These are phyloP conservation scores for Falciphora oryzae DNA, from an alignment of 2,329 filamentous ascomycete species.

Conservation along the genomic window DNA sequence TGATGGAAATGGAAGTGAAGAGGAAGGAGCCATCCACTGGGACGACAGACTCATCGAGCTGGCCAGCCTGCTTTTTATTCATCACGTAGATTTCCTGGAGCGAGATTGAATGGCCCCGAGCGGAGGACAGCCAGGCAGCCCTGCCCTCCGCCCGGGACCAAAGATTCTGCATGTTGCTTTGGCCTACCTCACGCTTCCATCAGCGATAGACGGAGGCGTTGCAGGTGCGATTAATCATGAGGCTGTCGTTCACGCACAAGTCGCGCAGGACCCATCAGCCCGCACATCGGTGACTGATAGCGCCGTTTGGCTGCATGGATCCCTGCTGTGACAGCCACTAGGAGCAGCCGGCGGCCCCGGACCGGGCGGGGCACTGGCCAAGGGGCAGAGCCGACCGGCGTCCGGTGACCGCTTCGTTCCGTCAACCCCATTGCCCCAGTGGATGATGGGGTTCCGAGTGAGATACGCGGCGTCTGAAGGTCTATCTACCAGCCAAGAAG, in stretches of 20 bases:
- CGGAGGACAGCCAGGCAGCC: background rate
- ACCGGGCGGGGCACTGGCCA: too few species aligned
- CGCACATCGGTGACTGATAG: background rate
- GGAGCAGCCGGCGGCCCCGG: too few species aligned
- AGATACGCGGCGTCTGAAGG: background rate
- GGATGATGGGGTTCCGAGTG: background rate
- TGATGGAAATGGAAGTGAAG: background rate
- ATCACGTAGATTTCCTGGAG: background rate
- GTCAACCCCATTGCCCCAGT: background rate
- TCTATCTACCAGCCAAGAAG: background rate
- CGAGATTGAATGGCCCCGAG: background rate
- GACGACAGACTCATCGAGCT: background rate
- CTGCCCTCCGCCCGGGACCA: background rate
- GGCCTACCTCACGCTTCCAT: background rate
- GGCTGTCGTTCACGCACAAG: constrained; percentile 9
- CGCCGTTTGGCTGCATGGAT: background rate
- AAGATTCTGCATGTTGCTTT: constrained; percentile 1
- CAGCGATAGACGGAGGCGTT: background rate
- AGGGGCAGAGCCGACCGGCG: background rate
- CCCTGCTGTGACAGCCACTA: background rate
- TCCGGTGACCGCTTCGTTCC: background rate
- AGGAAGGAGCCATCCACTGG: background rate
- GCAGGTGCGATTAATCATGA: background rate
- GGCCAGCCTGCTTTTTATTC: background rate
- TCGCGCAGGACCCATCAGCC: constrained; percentile 8